Conservation (phyloP, 2,329 filamentous ascomycete species). For the Teratosphaeria nubilosa region DNA sequence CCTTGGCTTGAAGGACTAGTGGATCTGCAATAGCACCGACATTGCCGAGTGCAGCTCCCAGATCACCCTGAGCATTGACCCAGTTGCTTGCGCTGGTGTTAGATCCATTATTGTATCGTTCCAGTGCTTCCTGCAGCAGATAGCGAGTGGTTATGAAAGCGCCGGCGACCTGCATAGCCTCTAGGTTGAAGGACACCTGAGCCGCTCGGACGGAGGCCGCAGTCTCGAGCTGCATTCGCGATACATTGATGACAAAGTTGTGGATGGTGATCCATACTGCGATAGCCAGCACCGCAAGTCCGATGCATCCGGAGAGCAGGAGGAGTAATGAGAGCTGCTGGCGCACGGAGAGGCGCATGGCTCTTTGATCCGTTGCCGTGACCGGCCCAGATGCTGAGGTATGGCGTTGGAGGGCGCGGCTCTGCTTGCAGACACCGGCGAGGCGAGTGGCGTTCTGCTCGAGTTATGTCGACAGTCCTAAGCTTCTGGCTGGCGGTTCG, state of each 20-base stretch:
- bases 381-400: neutral
- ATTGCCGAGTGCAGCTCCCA: constrained; percentile 61
- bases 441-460: neutral
- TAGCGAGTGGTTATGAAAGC: constrained; percentile 58
- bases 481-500: neutral
- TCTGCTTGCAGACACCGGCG: neutral
- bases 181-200: constrained; percentile 67
- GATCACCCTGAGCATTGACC: constrained; percentile 48
- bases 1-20: constrained; percentile 57
- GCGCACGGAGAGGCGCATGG: constrained; percentile 77
- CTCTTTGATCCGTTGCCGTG: neutral
- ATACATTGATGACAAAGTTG: constrained; percentile 48
- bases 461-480: neutral
- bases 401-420: neutral
- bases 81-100: constrained; percentile 53
- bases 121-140: constrained; percentile 43
- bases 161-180: constrained; percentile 67
- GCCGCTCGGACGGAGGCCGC: constrained; percentile 81
- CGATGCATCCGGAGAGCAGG: constrained; percentile 60
- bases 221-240: constrained; percentile 52
- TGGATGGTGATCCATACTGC: constrained; percentile 58
- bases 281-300: constrained; percentile 68
- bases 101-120: constrained; percentile 41
- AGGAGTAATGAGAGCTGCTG: constrained; percentile 78
- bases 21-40: constrained; percentile 32